Conservation (phyloP, 2,329 filamentous ascomycete genomes). For the Pseudocercospora fijiensis region DNA sequence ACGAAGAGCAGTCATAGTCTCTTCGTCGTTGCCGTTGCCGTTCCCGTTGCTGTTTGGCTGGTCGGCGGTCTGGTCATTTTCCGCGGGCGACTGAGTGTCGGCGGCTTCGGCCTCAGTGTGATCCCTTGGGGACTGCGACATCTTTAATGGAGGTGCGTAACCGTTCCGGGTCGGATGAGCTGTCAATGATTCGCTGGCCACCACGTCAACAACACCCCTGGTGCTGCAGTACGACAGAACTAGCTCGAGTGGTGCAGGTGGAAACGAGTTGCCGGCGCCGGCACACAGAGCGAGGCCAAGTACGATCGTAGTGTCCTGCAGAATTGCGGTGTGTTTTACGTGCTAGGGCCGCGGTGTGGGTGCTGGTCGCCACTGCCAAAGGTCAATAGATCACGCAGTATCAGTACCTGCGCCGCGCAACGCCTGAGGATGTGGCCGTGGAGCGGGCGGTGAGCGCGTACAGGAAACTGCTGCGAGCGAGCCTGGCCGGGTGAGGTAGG, state of each 20-base stretch:
- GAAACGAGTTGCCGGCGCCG: conserved; percentile 30
- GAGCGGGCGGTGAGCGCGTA: conserved; percentile 18
- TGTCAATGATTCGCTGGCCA: conserved; percentile 37
- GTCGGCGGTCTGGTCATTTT: conserved; percentile 88
- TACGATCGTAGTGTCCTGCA: conserved; percentile 25
- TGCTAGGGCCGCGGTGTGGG: conserved; percentile 18
- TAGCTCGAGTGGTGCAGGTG: conserved; percentile 26
- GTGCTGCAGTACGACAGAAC: conserved; percentile 27
- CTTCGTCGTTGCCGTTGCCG: conserved; percentile 37
- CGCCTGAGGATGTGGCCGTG: conserved; percentile 13
- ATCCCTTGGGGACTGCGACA: conserved; percentile 90
- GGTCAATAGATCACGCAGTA: conserved; percentile 14
- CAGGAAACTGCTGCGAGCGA: conserved; percentile 7
- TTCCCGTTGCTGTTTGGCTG: conserved; percentile 70
- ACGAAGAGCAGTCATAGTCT: conserved; percentile 31
- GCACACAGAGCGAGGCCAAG: conserved; percentile 16
- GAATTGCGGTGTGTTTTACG: conserved; percentile 27
- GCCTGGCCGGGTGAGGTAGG: neutral
- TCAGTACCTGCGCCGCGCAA: conserved; percentile 4
- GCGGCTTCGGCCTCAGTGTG: conserved; percentile 74
- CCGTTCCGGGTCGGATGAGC: conserved; percentile 32
- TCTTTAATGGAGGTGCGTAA: conserved; percentile 60
- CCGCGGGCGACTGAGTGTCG: conserved; percentile 77
- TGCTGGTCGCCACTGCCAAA: conserved; percentile 15
- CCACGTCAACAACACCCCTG: conserved; percentile 30